Evolutionary conservation across 2,329 filamentous ascomycete species (phyloP), one percentile per base, ranked within the genome.

Genomic region (Sporothrix humicola): DNA sequence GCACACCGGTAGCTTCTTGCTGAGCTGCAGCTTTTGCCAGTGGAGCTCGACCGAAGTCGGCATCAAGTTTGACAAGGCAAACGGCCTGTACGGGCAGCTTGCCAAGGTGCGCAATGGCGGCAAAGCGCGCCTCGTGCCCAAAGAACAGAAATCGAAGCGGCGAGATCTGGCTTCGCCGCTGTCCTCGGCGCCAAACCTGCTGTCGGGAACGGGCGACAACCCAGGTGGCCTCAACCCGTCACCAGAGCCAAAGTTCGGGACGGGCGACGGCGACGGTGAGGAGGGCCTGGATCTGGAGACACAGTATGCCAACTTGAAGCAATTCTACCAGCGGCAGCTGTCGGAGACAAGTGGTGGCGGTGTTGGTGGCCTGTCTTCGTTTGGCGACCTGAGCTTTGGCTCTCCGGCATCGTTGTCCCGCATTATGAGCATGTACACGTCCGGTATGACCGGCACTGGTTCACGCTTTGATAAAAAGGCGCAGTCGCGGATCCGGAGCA

Each of bases 21-120:
- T 99, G 58, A 89, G 91, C 52, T 99, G 96, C 84, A 90, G 91
- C 70, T 97, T 97, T 82, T 99, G 96, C 84, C 91, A 93, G 81
- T 99, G 96, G 96, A 93, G 90, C 76, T 95, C 94, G 1, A 87
- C 92, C 71, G 96, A 99, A 80, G 93, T 97, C 58, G 94, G 92
- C 52, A 91, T 99, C 81, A 90, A 93, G 78, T 97, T 99, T 80
- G 93, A 95, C 79, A 95, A 95, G 78, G 90, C 93, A 10, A 96
- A 93, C 74, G 93, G 94, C 75, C 94, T 99, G 75, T 91, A 93
- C 76, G 87, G 88, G 42, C 96, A 99, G 80, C 85, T 97, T 9
- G 84, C 91, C 52, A 92, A 91, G 78, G 82, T 96, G 73, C 90
- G 89, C 56, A 90, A 90, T 76, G 89, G 89, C 48, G 88, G 89